These are phyloP conservation scores for Solanum hybrid DNA, from an alignment of 305 asterid genomes.

Conservation along the genomic window DNA sequence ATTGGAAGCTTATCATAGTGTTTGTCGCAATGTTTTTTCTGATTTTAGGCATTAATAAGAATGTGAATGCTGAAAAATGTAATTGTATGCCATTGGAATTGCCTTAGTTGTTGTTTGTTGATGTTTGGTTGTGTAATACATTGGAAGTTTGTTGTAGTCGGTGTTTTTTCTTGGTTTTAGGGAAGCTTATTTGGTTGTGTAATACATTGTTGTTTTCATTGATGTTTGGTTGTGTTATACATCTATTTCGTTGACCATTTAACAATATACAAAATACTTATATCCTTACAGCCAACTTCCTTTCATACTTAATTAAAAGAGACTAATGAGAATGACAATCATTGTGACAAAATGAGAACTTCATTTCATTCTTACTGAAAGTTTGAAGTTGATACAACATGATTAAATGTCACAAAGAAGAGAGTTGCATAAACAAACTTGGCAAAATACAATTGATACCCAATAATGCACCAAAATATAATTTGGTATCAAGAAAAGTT, in stretches of 20 bases:
- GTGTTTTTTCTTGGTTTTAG: neutral
- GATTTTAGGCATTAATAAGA: neutral
- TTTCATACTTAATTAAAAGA: neutral
- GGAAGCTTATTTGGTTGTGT: neutral
- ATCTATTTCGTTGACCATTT: neutral
- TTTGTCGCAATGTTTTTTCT: neutral
- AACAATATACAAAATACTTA: too few relatives aligned
- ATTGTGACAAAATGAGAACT: neutral
- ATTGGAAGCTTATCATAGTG: neutral
- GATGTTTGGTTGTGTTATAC: neutral
- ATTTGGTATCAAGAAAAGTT: neutral
- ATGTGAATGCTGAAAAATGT: neutral
- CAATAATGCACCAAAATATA: neutral
- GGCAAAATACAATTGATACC: neutral
- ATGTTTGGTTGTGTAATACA: neutral
- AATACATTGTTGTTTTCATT: neutral
- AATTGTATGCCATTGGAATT: neutral
- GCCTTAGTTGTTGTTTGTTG: neutral
- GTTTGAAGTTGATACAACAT: neutral
- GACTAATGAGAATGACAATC: neutral
- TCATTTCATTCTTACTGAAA: neutral
- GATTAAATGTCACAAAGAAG: neutral
- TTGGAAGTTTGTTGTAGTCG: neutral
- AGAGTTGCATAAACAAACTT: neutral
- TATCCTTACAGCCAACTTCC: neutral